Conservation (phyloP, 1,284 basidiomycete species). For the Macrocystidia cucumis region DNA sequence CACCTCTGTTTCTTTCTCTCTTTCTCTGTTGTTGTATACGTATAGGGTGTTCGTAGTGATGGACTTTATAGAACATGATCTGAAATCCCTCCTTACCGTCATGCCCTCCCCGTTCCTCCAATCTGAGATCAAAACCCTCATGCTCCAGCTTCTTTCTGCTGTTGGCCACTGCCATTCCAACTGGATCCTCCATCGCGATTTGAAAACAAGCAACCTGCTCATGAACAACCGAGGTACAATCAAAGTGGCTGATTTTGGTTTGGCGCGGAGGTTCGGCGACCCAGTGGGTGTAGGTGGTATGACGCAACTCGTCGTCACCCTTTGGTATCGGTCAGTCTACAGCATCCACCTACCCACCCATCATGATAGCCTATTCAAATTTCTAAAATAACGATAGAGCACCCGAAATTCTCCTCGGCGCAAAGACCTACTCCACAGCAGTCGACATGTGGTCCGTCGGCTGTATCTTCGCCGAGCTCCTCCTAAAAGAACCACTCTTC, state of each 20-base stretch:
- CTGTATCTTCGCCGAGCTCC: conserved; percentile 96
- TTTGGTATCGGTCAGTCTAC: conserved; percentile 90
- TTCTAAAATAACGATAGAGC: conserved; percentile 61
- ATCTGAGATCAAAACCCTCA: conserved; percentile 96
- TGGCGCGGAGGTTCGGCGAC: conserved; percentile 93
- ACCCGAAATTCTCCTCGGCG: conserved; percentile 92
- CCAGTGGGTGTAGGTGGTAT: conserved; percentile 88
- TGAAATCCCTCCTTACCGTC: conserved; percentile 89
- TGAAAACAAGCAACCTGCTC: conserved; percentile 96
- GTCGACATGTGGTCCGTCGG: conserved; percentile 99
- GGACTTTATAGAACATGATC: conserved; percentile 99
- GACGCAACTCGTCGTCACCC: conserved; percentile 95
- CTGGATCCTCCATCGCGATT: conserved; percentile 97
- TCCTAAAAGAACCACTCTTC: conserved; percentile 90
- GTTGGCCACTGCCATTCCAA: conserved; percentile 89
- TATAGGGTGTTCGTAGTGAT: conserved; percentile 94
- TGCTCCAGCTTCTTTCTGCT: conserved; percentile 92
- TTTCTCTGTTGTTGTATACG: conserved; percentile 16
- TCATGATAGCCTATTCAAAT: too few species aligned
- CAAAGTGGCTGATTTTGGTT: conserved; percentile 98
- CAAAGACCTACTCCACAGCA: conserved; percentile 89
- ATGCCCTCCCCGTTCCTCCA: conserved; percentile 96
- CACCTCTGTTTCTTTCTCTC: conserved; percentile 25
- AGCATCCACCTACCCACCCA: conserved; percentile 8
- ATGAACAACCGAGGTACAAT: conserved; percentile 99